Conservation (phyloP, 202 grass and related monocot species). For the Thinopyrum obtusiflorum region DNA sequence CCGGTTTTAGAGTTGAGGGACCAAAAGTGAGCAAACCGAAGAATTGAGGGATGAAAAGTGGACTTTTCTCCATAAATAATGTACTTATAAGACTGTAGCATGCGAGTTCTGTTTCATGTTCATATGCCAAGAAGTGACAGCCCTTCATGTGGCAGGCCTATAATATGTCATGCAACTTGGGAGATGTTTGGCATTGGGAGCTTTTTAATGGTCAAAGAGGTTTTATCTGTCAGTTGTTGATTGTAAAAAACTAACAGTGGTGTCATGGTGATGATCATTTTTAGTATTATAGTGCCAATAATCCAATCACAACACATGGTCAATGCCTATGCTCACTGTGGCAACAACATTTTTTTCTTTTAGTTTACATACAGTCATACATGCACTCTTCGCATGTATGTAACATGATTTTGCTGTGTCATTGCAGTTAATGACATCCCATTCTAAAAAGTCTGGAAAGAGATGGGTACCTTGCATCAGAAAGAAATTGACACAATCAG, state of each 20-base stretch:
- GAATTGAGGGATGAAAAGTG: too few relatives aligned
- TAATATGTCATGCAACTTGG: not conserved
- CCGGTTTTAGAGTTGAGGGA: too few relatives aligned
- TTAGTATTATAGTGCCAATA: not conserved
- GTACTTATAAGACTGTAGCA: not conserved
- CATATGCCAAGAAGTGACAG: not conserved
- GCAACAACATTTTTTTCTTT: not conserved
- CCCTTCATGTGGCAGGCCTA: not conserved
- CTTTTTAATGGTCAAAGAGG: not conserved
- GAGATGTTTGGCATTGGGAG: not conserved
- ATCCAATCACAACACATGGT: not conserved
- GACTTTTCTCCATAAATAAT: too few relatives aligned
- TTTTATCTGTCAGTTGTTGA: slow-evolving; percentile 14
- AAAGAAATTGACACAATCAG: slow-evolving; percentile 56
- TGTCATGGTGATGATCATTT: slow-evolving; percentile 17
- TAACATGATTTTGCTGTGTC: not conserved
- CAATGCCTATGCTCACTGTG: not conserved
- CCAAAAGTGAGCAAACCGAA: too few relatives aligned
- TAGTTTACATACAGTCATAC: not conserved
- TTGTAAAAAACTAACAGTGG: not conserved
- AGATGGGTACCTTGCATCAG: slow-evolving; percentile 59
- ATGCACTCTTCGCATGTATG: not conserved
- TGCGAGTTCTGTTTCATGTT: not conserved
- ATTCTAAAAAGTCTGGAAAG: slow-evolving; percentile 53
- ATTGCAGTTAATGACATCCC: slow-evolving; percentile 59